A percentile compares a stretch with the other conserved stretches of the same genome.
phyloP scores from a whole-genome alignment of 1,284 basidiomycete genomes.

The Puccinia hordei region DNA sequence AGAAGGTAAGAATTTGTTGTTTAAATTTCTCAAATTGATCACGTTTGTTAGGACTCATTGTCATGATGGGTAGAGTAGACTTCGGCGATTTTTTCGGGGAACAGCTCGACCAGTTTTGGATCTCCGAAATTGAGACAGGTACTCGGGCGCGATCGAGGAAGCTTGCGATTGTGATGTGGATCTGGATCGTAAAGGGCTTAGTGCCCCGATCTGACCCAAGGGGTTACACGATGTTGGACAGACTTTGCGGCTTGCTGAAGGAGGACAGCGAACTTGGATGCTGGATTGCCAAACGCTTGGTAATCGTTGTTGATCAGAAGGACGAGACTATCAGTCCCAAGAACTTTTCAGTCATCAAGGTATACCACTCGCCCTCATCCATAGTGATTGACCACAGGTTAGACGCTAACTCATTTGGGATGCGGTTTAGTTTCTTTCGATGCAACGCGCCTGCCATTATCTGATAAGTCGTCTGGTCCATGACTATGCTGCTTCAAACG shows the following conservation, averaged over 20 bases:
- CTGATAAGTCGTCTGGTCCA: slow-evolving; percentile 60
- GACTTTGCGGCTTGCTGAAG: slow-evolving; percentile 69
- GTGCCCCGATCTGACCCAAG: slow-evolving; percentile 71
- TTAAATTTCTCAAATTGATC: background rate
- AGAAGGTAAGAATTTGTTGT: slow-evolving; percentile 7
- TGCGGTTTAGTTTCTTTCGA: slow-evolving; percentile 61
- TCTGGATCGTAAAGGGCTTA: slow-evolving; percentile 76
- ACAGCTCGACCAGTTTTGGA: slow-evolving; percentile 53
- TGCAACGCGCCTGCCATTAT: slow-evolving; percentile 40
- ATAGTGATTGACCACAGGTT: background rate
- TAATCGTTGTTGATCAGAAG: slow-evolving; percentile 66
- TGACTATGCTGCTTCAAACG: slow-evolving; percentile 62
- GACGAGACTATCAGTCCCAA: slow-evolving; percentile 72
- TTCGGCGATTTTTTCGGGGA: slow-evolving; percentile 51
- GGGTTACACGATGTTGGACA: slow-evolving; percentile 67
- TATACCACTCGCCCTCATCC: slow-evolving; percentile 58
- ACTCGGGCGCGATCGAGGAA: slow-evolving; percentile 58
- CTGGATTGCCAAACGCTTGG: slow-evolving; percentile 74
- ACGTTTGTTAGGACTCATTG: slow-evolving; percentile 59
- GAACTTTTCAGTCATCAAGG: slow-evolving; percentile 75
- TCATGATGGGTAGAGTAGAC: slow-evolving; percentile 64
- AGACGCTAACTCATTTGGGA: background rate
- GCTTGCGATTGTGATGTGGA: slow-evolving; percentile 68
- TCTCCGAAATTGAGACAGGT: slow-evolving; percentile 61
- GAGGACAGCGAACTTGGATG: slow-evolving; percentile 63